Evolutionary conservation across 345 rosid genomes (phyloP), one percentile per base, ranked within the genome.

Genomic region (Eucalyptus camaldulensis): DNA sequence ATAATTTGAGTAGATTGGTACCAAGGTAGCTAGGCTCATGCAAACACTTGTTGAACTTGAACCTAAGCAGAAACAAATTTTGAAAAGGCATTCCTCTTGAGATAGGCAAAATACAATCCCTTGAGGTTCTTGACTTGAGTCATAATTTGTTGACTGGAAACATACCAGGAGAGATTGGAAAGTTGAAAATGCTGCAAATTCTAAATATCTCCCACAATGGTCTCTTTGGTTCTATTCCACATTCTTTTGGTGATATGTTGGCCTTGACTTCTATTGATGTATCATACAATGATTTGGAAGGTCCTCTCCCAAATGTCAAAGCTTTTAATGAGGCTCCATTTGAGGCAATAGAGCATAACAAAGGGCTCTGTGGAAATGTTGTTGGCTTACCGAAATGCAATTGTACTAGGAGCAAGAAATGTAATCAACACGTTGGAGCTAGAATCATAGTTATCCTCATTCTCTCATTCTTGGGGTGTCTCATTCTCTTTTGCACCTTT

Each of bases 81-180:
- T 3, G 1, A 15, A 60, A 13, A 60, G 11, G n/a, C 15, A 60
- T 60, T 60, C 67, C 67, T 60, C n/a, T 9, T 4, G 15, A 60
- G 67, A 60, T 60, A 60, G 65, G 65, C n/a, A 25, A 25, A 0
- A 11, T 11, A 58, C 29, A 11, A 11, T 24, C 1, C 65, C 65
- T 58, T 25, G 65, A 58, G 65, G 65, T 58, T 25, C n/a, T 58
- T 58, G 65, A 58, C 2, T 10, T 58, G 7, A 58, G 65, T 58
- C n/a, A 58, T 10, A 58, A 58, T 58, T 3, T 25, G 0, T 60
- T 60, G 4, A 10, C 0, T 1, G 8, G 7, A 60, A 60, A 27
- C n/a, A 60, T 60, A 60, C 67, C n/a, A 11, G 4, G 2, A 11
- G 3, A 10, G 4, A 3, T 60, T 11, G n/a, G n/a, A 25, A 10